phyloP scores from a whole-genome alignment of 2,329 filamentous ascomycete genomes.

The Pseudophaeomoniella oleicola region DNA sequence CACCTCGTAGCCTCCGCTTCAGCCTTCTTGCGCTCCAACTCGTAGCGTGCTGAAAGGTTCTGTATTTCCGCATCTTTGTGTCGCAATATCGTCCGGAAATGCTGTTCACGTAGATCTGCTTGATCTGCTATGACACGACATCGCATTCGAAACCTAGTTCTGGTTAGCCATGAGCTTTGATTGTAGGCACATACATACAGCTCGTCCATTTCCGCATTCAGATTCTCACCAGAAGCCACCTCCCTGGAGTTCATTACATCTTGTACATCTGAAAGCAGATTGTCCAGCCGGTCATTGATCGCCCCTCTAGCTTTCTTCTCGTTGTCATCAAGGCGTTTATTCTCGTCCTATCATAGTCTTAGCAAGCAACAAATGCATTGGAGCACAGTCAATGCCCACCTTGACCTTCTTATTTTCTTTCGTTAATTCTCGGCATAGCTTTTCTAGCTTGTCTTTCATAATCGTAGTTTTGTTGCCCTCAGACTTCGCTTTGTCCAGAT shows the following conservation, averaged over 20 bases:
- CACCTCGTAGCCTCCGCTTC: constrained; percentile 69
- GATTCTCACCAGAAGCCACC: constrained; percentile 62
- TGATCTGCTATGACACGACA: constrained; percentile 95
- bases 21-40: constrained; percentile 77
- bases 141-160: constrained; percentile 49
- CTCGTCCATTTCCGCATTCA: constrained; percentile 81
- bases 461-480: constrained; percentile 82
- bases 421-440: constrained; percentile 83
- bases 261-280: constrained; percentile 69
- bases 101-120: constrained; percentile 86
- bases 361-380: constrained; percentile 6
- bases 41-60: constrained; percentile 73
- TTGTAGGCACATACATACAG: constrained; percentile 41
- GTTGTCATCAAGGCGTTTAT: constrained; percentile 75
- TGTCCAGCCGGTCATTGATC: constrained; percentile 73
- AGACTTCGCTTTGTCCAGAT: constrained; percentile 77
- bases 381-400: constrained; percentile 35
- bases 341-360: constrained; percentile 54
- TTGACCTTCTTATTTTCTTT: constrained; percentile 98
- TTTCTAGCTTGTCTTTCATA: constrained; percentile 93
- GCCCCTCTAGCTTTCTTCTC: constrained; percentile 70
- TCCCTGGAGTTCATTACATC: constrained; percentile 79
- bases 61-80: constrained; percentile 94
- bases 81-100: constrained; percentile 82
- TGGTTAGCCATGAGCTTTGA: constrained; percentile 5